Evolutionary conservation across 352 stramenopile species (phyloP), one percentile per base, ranked within the genome.

Genomic region (Saprolegnia parasitica): DNA sequence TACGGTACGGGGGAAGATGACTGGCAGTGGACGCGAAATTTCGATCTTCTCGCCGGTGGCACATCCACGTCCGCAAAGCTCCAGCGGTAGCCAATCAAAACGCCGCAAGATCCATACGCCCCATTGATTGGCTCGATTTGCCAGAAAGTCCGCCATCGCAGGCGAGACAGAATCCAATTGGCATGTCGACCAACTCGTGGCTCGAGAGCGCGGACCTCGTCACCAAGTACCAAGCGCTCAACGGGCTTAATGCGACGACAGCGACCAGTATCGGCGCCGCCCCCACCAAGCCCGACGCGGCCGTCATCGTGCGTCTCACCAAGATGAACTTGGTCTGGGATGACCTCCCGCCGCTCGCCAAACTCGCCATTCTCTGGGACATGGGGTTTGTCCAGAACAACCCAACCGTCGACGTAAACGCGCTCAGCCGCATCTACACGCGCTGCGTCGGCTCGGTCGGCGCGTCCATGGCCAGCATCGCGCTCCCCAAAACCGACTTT

Each of bases 301-400:
- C 42, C 21, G 26, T 70, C 18, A 39, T n/a, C 20, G 37, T 26
- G 18, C 45, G 63, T 1, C 32, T 70, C 45, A 23, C 23, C 13
- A 24, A 24, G 8, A 4, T 40, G 2, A 37, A 16, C 11, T 39
- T 70, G 20, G 47, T 16, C 11, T 70, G 45, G 46, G 54, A n/a
- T 4, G 50, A 70, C 18, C 46, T 70, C 29, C n/a, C 32, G n/a
- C 15, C 20, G 11, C 24, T 70, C 5, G 49, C 49, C 4, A 29
- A 61, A 62, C 63, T n/a, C 20, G 63, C 63, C 11, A 11, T 70
- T 3, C 63, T 70, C 11, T 70, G 63, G 63, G 63, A 70, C 21
- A 47, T 46, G 63, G 63, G 63, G 5, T 29, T 70, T 62, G 63
- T 70, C 8, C 63, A 10, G 4, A 5, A 42, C n/a, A 70, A 63